These are phyloP conservation scores for Picea glauca DNA, from an alignment of 75 land plant genomes.

Conservation along the genomic window DNA sequence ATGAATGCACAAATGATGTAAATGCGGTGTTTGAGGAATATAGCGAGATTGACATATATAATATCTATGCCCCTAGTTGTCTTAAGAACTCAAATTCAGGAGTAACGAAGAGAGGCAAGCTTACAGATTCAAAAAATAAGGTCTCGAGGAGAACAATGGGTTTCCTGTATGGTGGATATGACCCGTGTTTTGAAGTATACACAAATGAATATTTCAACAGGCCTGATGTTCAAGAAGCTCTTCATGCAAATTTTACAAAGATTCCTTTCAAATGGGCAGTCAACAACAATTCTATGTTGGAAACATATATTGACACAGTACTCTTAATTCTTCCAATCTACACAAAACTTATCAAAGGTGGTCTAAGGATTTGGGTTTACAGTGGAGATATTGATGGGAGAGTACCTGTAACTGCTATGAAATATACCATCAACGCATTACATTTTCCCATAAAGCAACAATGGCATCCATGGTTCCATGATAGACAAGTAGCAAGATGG, in stretches of 20 bases:
- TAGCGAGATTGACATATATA: conserved; percentile 45
- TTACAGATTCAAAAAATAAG: conserved; percentile 5
- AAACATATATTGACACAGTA: conserved; percentile 32
- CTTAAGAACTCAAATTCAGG: conserved; percentile 5
- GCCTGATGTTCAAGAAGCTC: conserved; percentile 39
- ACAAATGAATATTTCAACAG: conserved; percentile 52
- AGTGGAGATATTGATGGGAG: conserved; percentile 70
- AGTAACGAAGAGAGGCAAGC: conserved; percentile 6
- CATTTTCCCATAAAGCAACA: conserved; percentile 26
- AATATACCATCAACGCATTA: conserved; percentile 41
- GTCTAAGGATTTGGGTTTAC: conserved; percentile 61
- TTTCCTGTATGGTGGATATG: conserved; percentile 45
- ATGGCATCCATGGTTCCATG: conserved; percentile 54
- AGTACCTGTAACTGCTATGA: conserved; percentile 48
- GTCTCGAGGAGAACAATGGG: conserved; percentile 10
- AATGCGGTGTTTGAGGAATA: conserved; percentile 17
- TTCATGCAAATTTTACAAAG: conserved; percentile 35
- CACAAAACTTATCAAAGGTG: conserved; percentile 54
- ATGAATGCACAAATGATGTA: conserved; percentile 24
- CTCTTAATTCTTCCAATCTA: conserved; percentile 52
- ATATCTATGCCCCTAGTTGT: conserved; percentile 56
- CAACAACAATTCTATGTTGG: conserved; percentile 31
- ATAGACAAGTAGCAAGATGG: conserved; percentile 46
- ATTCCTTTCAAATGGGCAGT: conserved; percentile 35
- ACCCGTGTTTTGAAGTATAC: conserved; percentile 45